These are phyloP conservation scores for Collariella sp. DNA, from an alignment of 495 filamentous ascomycete genomes.

Conservation along the genomic window DNA sequence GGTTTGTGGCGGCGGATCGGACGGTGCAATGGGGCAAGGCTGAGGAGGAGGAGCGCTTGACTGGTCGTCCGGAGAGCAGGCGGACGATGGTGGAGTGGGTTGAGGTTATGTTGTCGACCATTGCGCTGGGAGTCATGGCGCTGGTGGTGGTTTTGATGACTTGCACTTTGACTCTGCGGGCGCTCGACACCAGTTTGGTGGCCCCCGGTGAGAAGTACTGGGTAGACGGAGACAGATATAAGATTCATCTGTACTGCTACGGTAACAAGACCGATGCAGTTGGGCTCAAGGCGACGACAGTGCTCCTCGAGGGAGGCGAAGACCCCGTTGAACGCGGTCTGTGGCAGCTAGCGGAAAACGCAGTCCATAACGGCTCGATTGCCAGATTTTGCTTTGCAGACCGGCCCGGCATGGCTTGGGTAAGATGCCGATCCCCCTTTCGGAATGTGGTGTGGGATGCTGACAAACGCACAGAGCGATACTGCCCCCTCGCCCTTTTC, in stretches of 20 bases:
- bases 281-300: conserved; percentile 52
- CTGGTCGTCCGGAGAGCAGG: conserved; percentile 79
- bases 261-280: conserved; percentile 50
- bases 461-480: conserved; percentile 46
- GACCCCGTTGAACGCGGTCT: conserved; percentile 66
- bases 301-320: conserved; percentile 77
- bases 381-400: conserved; percentile 91
- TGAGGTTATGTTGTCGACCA: conserved; percentile 66
- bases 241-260: conserved; percentile 76
- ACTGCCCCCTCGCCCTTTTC: conserved; percentile 89
- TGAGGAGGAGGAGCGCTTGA: conserved; percentile 87
- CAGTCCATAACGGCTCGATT: conserved; percentile 65
- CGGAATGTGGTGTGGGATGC: not conserved
- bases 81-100: conserved; percentile 76
- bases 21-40: conserved; percentile 82
- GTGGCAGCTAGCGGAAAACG: conserved; percentile 59
- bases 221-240: conserved; percentile 74
- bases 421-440: conserved; percentile 12
- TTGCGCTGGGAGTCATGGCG: conserved; percentile 57
- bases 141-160: conserved; percentile 64
- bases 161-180: conserved; percentile 65
- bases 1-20: conserved; percentile 39
- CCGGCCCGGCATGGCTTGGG: conserved; percentile 81
- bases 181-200: conserved; percentile 61
- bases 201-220: conserved; percentile 63